phyloP scores from a whole-genome alignment of 805 yeast species.

The Teunomyces pallodes region DNA sequence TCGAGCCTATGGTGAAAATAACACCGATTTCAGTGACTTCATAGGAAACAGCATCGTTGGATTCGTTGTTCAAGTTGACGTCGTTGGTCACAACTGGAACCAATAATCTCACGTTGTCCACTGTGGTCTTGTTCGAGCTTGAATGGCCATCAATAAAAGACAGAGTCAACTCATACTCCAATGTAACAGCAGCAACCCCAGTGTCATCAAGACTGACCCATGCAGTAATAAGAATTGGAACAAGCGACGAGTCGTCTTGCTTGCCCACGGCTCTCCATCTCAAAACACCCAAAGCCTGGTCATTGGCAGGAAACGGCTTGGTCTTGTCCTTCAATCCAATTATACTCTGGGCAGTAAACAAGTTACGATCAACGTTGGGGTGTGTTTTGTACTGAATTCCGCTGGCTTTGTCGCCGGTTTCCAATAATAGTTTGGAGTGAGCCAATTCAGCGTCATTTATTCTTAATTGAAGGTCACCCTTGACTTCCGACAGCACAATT shows the following conservation, averaged over 20 bases:
- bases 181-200: slow-evolving; percentile 66
- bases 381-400: slow-evolving; percentile 84
- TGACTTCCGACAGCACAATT: slow-evolving; percentile 64
- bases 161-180: slow-evolving; percentile 78
- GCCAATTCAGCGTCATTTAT: slow-evolving; percentile 75
- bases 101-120: slow-evolving; percentile 53
- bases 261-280: slow-evolving; percentile 84
- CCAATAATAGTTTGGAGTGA: slow-evolving; percentile 59
- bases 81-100: slow-evolving; percentile 67
- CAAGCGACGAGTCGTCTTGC: slow-evolving; percentile 44
- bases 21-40: slow-evolving; percentile 68
- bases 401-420: slow-evolving; percentile 45
- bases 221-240: slow-evolving; percentile 73
- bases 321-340: slow-evolving; percentile 74
- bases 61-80: slow-evolving; percentile 48
- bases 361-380: slow-evolving; percentile 85
- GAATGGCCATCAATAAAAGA: slow-evolving; percentile 28
- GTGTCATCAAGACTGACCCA: slow-evolving; percentile 76
- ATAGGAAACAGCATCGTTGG: slow-evolving; percentile 47
- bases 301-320: slow-evolving; percentile 88
- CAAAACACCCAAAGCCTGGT: slow-evolving; percentile 84
- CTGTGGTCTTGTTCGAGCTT: slow-evolving; percentile 31
- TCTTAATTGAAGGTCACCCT: slow-evolving; percentile 88
- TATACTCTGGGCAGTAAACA: slow-evolving; percentile 54
- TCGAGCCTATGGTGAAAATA: slow-evolving; percentile 57